Evolutionary conservation across 352 stramenopile genomes (phyloP), one percentile per base, ranked within the genome.

Genomic region (Globisporangium perplexum): DNA sequence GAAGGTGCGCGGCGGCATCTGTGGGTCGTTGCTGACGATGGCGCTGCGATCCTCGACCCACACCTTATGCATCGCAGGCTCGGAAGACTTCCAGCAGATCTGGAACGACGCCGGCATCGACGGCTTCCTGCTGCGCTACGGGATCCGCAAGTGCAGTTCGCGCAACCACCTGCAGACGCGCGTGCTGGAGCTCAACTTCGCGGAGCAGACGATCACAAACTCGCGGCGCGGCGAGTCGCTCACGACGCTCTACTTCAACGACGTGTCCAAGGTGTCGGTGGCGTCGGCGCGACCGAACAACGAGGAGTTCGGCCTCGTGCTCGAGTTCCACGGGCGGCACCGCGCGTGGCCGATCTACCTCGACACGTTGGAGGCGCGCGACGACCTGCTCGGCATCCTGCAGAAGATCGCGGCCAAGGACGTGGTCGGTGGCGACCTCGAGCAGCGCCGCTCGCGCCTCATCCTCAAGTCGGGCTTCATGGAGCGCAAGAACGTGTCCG

Each of bases 131-230:
- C 63, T 94, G 31, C 84, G 82, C 20, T 94, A 94, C 45, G 84
- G 84, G 15, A 72, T 94, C 10, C 82, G 84, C 41, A 94, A 94
- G 57, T 78, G 77, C 49, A 93, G 77, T 43, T 76, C 68, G 14
- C 69, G 80, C 30, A 90, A 90, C 64, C 76, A 85, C 41, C 69
- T 94, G 54, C 84, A 91, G 55, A 94, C 84, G 46, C 74, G 84
- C 31, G 82, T 94, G 31, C 67, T 94, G 8, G 84, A 94, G 55
- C 64, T 94, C 20, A 94, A 94, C 43, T 94, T 94, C 66, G 83
- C 83, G 10, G 84, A 94, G 36, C 79, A 91, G 54, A 90, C 80
- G 0, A 80, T 94, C 56, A 88, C 72, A 8, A 88, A 88, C 52
- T 88, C 81, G 14, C 77, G 82, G 7, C 74, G 84, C 43, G 82